A percentile compares a stretch with the other conserved stretches of the same genome.
phyloP scores from a whole-genome alignment of 2,329 filamentous ascomycete species.

The Colletotrichum zoysiae region DNA sequence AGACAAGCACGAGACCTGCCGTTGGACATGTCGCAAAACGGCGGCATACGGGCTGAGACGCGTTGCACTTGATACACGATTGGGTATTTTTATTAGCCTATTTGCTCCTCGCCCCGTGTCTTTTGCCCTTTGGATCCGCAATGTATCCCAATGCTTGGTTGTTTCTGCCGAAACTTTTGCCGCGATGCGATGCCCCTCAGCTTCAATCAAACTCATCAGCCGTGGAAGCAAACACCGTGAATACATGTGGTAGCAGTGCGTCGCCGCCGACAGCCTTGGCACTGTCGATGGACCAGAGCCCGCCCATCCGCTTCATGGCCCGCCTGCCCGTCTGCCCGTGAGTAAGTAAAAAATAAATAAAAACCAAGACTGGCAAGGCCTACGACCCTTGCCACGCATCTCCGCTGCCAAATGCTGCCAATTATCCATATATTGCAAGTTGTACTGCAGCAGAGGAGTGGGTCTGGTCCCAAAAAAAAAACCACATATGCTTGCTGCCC shows the following conservation, averaged over 20 bases:
- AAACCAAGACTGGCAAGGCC: constrained; percentile 5
- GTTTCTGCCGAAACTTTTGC: constrained; percentile 9
- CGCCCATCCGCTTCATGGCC: constrained; percentile 9
- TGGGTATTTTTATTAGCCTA: constrained; percentile 32
- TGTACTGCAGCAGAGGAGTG: constrained; percentile 5
- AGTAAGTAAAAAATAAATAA: not conserved
- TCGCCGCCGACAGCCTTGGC: constrained; percentile 20
- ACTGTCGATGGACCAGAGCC: not conserved
- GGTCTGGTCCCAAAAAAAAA: not conserved
- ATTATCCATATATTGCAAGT: constrained; percentile 13
- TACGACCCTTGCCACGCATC: constrained; percentile 16
- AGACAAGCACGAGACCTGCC: constrained; percentile 20
- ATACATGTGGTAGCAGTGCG: constrained; percentile 16
- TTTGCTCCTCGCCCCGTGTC: not conserved
- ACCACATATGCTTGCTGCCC: not conserved
- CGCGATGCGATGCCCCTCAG: constrained; percentile 7
- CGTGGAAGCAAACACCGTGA: constrained; percentile 10
- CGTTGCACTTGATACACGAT: constrained; percentile 17
- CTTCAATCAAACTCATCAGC: constrained; percentile 21
- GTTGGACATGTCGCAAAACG: constrained; percentile 36
- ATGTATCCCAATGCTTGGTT: not conserved
- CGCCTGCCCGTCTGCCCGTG: constrained; percentile 4
- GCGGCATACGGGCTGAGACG: constrained; percentile 29
- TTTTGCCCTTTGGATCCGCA: not conserved
- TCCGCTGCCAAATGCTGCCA: constrained; percentile 27